Conservation (phyloP, 2,329 filamentous ascomycete genomes). For the Orbilia ellipsospora region DNA sequence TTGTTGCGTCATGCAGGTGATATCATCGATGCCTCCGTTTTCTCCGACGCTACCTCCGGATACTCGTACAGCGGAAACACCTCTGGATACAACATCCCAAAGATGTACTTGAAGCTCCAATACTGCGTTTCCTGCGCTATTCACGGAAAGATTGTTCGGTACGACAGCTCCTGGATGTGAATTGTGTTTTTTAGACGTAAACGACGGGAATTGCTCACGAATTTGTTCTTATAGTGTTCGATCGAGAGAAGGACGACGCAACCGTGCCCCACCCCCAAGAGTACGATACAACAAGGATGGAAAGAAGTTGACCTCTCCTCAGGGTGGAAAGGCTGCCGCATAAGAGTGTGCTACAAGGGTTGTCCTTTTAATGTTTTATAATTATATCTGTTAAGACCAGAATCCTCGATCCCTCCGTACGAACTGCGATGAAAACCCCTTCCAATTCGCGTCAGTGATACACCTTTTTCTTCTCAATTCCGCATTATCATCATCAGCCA, state of each 20-base stretch:
- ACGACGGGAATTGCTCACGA: constrained; percentile 63
- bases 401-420: constrained; percentile 29
- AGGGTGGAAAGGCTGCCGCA: constrained; percentile 73
- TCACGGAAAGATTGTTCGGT: constrained; percentile 99
- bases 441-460: constrained; percentile 34
- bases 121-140: constrained; percentile 99
- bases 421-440: constrained; percentile 28
- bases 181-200: not conserved
- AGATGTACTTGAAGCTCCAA: constrained; percentile 99
- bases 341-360: constrained; percentile 22
- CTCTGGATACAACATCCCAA: constrained; percentile 95
- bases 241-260: constrained; percentile 94
- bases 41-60: constrained; percentile 66
- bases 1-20: constrained; percentile 75
- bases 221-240: constrained; percentile 77
- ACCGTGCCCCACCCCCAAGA: constrained; percentile 96
- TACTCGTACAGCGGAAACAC: constrained; percentile 27
- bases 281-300: constrained; percentile 99
- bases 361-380: constrained; percentile 30
- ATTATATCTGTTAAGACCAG: constrained; percentile 25
- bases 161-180: constrained; percentile 67
- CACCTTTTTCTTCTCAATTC: constrained; percentile 5
- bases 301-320: constrained; percentile 97
- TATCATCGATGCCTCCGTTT: constrained; percentile 99
- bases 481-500: not conserved